Evolutionary conservation across 1,284 basidiomycete species (phyloP), one percentile per base, ranked within the genome.

Genomic region (Naganishia liquefaciens): DNA sequence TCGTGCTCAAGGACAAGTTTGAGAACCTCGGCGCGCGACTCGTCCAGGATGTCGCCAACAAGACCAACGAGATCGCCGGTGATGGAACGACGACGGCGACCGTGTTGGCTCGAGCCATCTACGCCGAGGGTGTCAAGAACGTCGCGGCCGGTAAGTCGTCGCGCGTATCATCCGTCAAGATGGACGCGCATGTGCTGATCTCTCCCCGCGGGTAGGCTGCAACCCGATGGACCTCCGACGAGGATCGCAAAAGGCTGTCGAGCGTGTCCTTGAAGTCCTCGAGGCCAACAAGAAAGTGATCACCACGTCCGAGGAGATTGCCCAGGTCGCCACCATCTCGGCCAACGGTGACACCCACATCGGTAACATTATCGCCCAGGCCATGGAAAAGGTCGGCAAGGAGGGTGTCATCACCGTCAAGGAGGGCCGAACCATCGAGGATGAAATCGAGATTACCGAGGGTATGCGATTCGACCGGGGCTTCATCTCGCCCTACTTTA

Each of bases 381-480:
- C 95, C 2, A 98, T 98, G 95, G 95, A 98, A 82, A 97, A 97
- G 81, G 95, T 98, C 69, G 95, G 95, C 78, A 97, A 97, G 83
- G 95, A 99, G 82, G 95, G 95, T 79, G 95, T 98, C 77, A 98
- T 99, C 83, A 99, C 95, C 68, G 94, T 99, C 80, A 97, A 96
- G 84, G 95, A 98, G 81, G 95, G 95, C 63, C 87, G 89, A 70
- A 98, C 95, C 15, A 95, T 95, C 71, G 93, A 97, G 74, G 95
- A 99, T 77, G 90, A 97, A 82, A 98, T 98, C 77, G 95, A 99
- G 80, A 94, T 99, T 76, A 98, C 95, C 37, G 95, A 99, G 82
- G 95, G 95, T 77, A 99, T 98, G 95, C 88, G 93, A 75, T 98
- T 99, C 82, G 95, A 99, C 86, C 90, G 95, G 63, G 95, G 95